Base-by-base conservation (phyloP, 139 green algal species). In the Chlorella sorokiniana region DNA sequence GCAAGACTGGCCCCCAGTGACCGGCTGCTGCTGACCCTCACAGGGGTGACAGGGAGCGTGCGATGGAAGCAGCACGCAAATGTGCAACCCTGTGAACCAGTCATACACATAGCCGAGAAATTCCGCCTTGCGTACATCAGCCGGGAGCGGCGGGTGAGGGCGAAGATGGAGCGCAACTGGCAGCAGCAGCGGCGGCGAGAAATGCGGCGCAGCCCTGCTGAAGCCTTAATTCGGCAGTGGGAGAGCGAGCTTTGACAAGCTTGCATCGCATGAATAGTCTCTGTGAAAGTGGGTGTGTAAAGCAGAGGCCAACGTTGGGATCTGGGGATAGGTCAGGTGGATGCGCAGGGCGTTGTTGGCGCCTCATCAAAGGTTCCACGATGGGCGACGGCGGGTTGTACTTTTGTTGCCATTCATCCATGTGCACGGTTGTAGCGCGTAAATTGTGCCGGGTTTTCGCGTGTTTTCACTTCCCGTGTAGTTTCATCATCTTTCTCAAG, bases 21-120 rank as follows among this genome's bases (percentile, higher is more conserved):
- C 64, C 6, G 44, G n/a, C 10, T 4, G 27, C 69, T 76, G 69
- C 69, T 45, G n/a, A 5, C 45, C n/a, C 27, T 4, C 3, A 42
- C 61, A 81, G 73, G 63, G 29, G 80, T 85, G 72, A 27, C 79
- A 4, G 33, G 35, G 44, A 75, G 69, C 44, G 41, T 70, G 42
- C 68, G 79, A 0, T 84, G 79, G 79, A 25, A 8, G 35, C 38
- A 23, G 10, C 33, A 33, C 10, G 31, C 25, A 20, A 37, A n/a
- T 4, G 41, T 18, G 42, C 10, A 0, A 42, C 56, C 35, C 0
- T 1, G 4, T 4, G 25, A 69, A 27, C 42, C 59, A 1, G 48
- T 85, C 20, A 45, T 85, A 35, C 80, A 85, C 63, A 85, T 85
- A 3, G 80, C 80, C 0, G 80, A 85, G 62, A 54, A 44, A 8